Evolutionary conservation across 208 protist species (phyloP), one percentile per base, ranked within the genome.

Genomic region (Naegleria gruberi): DNA sequence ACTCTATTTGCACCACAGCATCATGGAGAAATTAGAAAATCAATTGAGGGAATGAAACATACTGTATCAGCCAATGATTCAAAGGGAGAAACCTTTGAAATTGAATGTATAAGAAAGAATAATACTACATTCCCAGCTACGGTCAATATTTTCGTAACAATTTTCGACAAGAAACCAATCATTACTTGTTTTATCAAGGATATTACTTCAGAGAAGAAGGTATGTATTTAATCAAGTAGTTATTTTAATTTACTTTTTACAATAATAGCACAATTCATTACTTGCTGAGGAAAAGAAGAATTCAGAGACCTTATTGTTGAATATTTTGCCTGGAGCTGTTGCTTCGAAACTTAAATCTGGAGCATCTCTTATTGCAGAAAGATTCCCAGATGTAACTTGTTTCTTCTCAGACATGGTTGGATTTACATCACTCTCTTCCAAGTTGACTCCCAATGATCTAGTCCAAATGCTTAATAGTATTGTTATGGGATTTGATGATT

Each of bases 341-440:
- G 65, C 65, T 65, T 23, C 51, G 2, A 10, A 65, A 23, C 30
- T 65, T 30, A 65, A 65, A 23, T 12, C 1, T 37, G 65, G 65
- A 8, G n/a, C 12, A 37, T 15, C 26, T 30, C 30, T 37, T 8
- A 77, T 77, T 37, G 65, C 65, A 30, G 65, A 77, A 37, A 77
- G 34, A 37, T 30, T 77, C 12, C 7, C 17, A 2, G 65, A 77
- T 77, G 65, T 77, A 37, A 77, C 65, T 77, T 77, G 65, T 8
- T 77, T 77, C 12, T 77, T 77, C 26, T 37, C 26, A 6, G 65
- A 77, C 26, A 77, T 77, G 15, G 84, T 88, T 15, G 8, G 90
- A 41, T 94, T 94, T 47, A 92, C 93, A 57, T 85, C 94, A 65
- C 91, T 93, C 89, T 87, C 37, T 1, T 34, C 34, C 4, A 30